phyloP scores from a whole-genome alignment of 805 yeast species.

The Priceomyces medius region DNA sequence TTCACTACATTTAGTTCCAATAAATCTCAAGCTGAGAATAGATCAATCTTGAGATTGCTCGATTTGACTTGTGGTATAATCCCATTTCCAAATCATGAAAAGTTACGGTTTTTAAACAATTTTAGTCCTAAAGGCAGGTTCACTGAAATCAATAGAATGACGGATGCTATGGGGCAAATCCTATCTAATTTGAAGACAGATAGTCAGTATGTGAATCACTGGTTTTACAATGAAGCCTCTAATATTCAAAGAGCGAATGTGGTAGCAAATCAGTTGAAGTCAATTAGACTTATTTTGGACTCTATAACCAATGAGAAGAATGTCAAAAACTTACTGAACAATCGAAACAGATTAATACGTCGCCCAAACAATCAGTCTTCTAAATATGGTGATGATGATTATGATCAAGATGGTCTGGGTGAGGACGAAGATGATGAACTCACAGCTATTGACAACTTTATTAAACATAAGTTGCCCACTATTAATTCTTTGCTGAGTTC shows the following conservation, averaged over 20 bases:
- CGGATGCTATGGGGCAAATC: constrained; percentile 34
- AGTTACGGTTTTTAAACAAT: constrained; percentile 37
- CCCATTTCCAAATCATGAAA: constrained; percentile 48
- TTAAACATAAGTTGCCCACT: constrained; percentile 35
- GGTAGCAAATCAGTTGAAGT: constrained; percentile 54
- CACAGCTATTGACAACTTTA: constrained; percentile 34
- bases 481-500: constrained; percentile 34
- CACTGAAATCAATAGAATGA: constrained; percentile 26
- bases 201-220: constrained; percentile 37
- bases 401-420: constrained; percentile 33
- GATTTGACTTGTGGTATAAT: constrained; percentile 52
- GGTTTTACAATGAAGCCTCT: constrained; percentile 51
- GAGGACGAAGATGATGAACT: constrained; percentile 47
- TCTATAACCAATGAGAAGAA: constrained; percentile 35
- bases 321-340: constrained; percentile 1
- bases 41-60: constrained; percentile 27
- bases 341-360: constrained; percentile 15
- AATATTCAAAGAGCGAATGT: constrained; percentile 53
- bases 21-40: constrained; percentile 21
- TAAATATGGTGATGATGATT: constrained; percentile 7
- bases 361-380: constrained; percentile 9
- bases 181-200: constrained; percentile 35
- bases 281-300: constrained; percentile 50
- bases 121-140: constrained; percentile 34
- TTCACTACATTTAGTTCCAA: constrained; percentile 22